Evolutionary conservation across 495 filamentous ascomycete genomes (phyloP).

Genomic region (Penicillium coffeae): DNA sequence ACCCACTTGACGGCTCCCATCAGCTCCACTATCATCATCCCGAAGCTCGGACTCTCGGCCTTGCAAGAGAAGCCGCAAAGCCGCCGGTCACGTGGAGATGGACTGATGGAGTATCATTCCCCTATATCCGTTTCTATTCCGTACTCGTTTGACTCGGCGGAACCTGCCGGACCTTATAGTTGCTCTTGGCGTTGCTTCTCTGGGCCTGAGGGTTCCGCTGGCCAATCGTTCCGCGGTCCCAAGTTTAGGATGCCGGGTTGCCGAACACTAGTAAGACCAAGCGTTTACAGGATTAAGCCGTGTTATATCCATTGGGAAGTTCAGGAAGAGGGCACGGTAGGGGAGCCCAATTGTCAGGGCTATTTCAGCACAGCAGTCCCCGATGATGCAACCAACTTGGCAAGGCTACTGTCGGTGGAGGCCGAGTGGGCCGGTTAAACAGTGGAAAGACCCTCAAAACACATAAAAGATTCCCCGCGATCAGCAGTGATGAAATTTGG

Average conservation of each 20-base stretch:
- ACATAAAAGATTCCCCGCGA: no score
- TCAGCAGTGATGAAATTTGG: background rate
- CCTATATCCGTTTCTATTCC: background rate
- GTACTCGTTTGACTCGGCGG: background rate
- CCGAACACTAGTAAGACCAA: no score
- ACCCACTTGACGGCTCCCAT: background rate
- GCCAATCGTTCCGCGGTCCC: background rate
- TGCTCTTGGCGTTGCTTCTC: conserved; percentile 19
- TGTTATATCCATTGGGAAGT: no score
- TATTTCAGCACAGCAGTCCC: no score
- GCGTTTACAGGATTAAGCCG: no score
- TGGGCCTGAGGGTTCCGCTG: background rate
- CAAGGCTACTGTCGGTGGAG: background rate
- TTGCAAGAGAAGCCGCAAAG: conserved; percentile 7
- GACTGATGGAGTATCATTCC: conserved; percentile 13
- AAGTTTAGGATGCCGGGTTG: no score
- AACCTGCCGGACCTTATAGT: conserved; percentile 4
- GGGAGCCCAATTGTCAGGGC: no score
- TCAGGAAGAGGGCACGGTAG: no score
- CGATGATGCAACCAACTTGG: conserved; percentile 14
- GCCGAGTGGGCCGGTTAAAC: background rate
- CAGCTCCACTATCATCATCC: conserved; percentile 2
- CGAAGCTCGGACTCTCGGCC: conserved; percentile 6
- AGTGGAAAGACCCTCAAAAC: no score
- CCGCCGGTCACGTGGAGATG: conserved; percentile 8